phyloP scores from a whole-genome alignment of 2,329 filamentous ascomycete species.

The Pleoardoris graminearum region DNA sequence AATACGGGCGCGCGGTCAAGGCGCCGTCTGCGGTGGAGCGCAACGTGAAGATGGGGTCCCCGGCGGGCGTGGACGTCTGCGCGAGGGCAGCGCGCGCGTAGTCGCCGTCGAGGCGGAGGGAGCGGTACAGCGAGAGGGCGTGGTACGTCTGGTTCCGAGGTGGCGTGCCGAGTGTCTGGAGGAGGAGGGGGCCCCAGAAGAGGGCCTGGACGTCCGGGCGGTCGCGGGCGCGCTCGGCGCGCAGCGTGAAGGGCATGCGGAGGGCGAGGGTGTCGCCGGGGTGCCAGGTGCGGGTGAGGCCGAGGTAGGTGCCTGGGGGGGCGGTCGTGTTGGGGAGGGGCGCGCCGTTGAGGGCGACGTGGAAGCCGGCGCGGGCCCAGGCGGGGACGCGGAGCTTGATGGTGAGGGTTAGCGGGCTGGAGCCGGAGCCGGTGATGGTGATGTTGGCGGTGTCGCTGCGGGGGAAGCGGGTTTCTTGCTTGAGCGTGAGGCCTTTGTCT shows the following conservation, averaged over 20 bases:
- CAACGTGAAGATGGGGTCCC: conserved; percentile 14
- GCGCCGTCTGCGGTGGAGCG: background rate
- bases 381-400: conserved; percentile 17
- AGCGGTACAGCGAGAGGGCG: conserved; percentile 15
- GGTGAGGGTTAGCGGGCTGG: conserved; percentile 1
- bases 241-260: conserved; percentile 16
- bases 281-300: conserved; percentile 15
- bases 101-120: conserved; percentile 18
- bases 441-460: conserved; percentile 14
- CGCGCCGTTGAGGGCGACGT: conserved; percentile 12
- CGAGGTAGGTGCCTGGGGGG: conserved; percentile 12
- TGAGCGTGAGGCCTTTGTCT: conserved; percentile 9
- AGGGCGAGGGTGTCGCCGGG: conserved; percentile 15
- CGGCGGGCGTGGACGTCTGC: conserved; percentile 1
- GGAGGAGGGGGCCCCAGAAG: conserved; percentile 17
- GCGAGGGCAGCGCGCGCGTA: conserved; percentile 12
- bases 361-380: conserved; percentile 16
- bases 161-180: conserved; percentile 14
- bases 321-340: background rate
- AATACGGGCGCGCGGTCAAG: conserved; percentile 13
- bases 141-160: background rate
- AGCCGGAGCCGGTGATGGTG: conserved; percentile 14
- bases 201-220: conserved; percentile 17
- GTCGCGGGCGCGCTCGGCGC: conserved; percentile 17
- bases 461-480: conserved; percentile 17